Evolutionary conservation across 331 rosid genomes (phyloP).

Genomic region (Malus hybrid): DNA sequence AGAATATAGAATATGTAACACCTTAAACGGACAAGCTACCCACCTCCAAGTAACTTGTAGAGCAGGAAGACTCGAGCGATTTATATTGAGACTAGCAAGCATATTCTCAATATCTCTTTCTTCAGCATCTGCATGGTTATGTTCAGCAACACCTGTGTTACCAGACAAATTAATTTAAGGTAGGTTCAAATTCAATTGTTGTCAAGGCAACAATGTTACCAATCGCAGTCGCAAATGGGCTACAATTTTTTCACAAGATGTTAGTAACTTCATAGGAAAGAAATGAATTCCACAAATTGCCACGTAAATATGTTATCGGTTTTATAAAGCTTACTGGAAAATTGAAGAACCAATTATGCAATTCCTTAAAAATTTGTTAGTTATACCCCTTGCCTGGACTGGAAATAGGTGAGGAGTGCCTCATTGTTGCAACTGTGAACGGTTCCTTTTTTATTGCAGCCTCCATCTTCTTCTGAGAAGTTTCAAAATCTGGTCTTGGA

Average conservation of each 20-base stretch:
- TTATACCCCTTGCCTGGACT: not conserved
- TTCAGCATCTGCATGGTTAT: conserved; percentile 12
- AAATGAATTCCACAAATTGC: not conserved
- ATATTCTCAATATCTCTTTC: conserved; percentile 10
- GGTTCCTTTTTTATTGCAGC: not conserved
- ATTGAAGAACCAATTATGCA: not conserved
- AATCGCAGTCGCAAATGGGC: not conserved
- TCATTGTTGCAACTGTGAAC: conserved; percentile 2
- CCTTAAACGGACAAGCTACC: conserved; percentile 23
- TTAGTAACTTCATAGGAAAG: not conserved
- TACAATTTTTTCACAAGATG: not conserved
- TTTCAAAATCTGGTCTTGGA: not conserved
- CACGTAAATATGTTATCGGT: not conserved
- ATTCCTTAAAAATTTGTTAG: not conserved
- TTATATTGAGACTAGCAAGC: conserved; percentile 4
- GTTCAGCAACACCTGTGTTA: conserved; percentile 12
- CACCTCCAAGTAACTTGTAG: conserved; percentile 51
- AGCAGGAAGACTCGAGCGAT: conserved; percentile 32
- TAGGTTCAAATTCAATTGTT: not conserved
- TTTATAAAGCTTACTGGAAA: not conserved
- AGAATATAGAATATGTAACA: not conserved
- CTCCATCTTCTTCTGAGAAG: conserved; percentile 10
- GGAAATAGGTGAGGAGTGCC: conserved; percentile 3
- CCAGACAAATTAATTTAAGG: conserved; percentile 22
- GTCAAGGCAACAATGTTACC: not conserved